Evolutionary conservation across 2,329 filamentous ascomycete species (phyloP), one percentile per base, ranked within the genome.

Genomic region (Phialophora chinensis): DNA sequence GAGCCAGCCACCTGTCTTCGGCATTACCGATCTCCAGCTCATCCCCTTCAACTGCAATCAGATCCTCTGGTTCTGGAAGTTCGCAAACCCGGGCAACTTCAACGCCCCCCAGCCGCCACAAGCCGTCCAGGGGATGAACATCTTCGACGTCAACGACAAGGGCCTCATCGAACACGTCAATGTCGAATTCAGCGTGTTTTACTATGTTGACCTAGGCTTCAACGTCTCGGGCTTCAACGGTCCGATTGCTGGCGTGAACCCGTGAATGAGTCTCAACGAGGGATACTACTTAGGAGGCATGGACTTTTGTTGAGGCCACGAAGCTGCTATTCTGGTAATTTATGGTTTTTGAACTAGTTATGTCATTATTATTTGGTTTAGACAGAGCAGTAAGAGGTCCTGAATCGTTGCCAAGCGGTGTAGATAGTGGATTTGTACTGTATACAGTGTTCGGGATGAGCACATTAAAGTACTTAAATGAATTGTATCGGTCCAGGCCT

Each of bases 141-240:
- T 52, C 23, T 61, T 61, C 31, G 47, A 38, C n/a, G 35, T 61
- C 59, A 61, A 61, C 59, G 47, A 52, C 47, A n/a, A 61, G 31
- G 59, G 59, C 4, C 47, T 61, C 20, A 61, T 61, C 29, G 47
- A 52, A 14, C 47, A 61, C 31, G 47, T 61, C 44, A 53, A 42
- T 31, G 59, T 61, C 27, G 59, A 61, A n/a, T 61, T 61, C 59
- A 52, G 47, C 31, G 59, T 61, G 17, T 61, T 61, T 11, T 61
- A 25, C 49, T 61, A 61, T 31, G 59, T 61, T 25, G 59, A 61
- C 59, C 23, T 61, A 38, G 59, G 59, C 47, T 61, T 61, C 47
- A 61, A 61, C 20, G 59, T 61, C 31, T 52, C 47, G 10, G 59
- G 59, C 35, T 61, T 61, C 49, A 25, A 7, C 17, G 59, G 59